phyloP scores from a whole-genome alignment of 2,329 filamentous ascomycete species.

The Diaporthe citrichinensis region DNA sequence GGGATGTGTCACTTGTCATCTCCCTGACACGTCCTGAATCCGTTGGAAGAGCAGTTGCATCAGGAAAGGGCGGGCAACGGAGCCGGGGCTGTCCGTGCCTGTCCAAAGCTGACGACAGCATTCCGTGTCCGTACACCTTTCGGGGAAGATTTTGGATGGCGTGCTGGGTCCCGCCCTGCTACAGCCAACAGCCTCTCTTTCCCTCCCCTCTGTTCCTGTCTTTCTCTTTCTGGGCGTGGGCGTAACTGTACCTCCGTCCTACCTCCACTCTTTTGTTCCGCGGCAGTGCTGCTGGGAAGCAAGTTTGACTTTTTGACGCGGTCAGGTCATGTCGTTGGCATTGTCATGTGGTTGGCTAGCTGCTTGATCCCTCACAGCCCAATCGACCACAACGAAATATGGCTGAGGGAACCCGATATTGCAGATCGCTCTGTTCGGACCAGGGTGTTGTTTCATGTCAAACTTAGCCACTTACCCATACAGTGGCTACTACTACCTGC shows the following conservation, averaged over 20 bases:
- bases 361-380: not conserved
- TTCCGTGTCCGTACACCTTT: not conserved
- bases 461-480: conserved; percentile 30
- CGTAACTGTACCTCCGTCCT: not conserved
- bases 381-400: not conserved
- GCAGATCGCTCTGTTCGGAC: conserved; percentile 11
- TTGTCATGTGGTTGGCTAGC: not conserved
- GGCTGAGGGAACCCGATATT: conserved; percentile 12
- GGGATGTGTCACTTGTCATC: conserved; percentile 17
- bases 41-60: not conserved
- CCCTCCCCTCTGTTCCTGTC: not conserved
- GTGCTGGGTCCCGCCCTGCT: conserved; percentile 1
- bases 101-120: conserved; percentile 18
- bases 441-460: conserved; percentile 24
- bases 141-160: conserved; percentile 10
- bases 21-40: not conserved
- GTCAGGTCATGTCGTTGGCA: not conserved
- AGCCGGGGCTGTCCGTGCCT: conserved; percentile 6
- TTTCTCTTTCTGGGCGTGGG: no score
- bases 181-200: not conserved
- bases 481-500: conserved; percentile 20
- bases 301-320: not conserved
- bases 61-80: not conserved
- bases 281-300: not conserved
- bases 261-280: not conserved